Conservation (phyloP, 305 asterid species). For the Caryopteris hybrid region DNA sequence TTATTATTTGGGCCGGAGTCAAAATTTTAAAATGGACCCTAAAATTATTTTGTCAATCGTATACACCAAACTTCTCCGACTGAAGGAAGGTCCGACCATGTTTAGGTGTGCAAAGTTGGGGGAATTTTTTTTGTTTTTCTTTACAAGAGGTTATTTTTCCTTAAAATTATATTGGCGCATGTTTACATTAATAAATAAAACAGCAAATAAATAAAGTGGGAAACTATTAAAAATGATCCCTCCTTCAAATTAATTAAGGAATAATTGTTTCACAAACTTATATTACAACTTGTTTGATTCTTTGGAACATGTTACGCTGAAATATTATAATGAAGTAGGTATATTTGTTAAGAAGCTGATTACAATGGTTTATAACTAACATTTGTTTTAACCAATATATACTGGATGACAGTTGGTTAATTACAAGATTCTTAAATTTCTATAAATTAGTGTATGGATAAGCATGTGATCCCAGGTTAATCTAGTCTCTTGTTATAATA, state of each 20-base stretch:
- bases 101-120: too few relatives aligned
- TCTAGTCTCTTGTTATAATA: too few relatives aligned
- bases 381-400: too few relatives aligned
- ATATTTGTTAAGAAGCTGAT: slow-evolving; percentile 45
- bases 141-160: too few relatives aligned
- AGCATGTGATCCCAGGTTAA: slow-evolving; percentile 30
- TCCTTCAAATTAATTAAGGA: neutral
- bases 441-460: slow-evolving; percentile 11
- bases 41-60: too few relatives aligned
- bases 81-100: too few relatives aligned
- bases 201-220: neutral
- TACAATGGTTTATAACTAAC: slow-evolving; percentile 31
- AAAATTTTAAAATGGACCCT: too few relatives aligned
- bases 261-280: neutral
- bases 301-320: slow-evolving; percentile 33
- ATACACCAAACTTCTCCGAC: too few relatives aligned
- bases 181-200: too few relatives aligned
- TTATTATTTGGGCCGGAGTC: too few relatives aligned
- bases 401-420: slow-evolving; percentile 6
- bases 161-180: too few relatives aligned
- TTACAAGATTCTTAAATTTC: slow-evolving; percentile 17
- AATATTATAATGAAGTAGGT: slow-evolving; percentile 40
- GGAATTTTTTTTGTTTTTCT: too few relatives aligned
- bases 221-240: neutral
- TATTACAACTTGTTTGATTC: neutral